phyloP scores from a whole-genome alignment of 23 red algal genomes.

The Cyanidiococcus yangmingshanensis region DNA sequence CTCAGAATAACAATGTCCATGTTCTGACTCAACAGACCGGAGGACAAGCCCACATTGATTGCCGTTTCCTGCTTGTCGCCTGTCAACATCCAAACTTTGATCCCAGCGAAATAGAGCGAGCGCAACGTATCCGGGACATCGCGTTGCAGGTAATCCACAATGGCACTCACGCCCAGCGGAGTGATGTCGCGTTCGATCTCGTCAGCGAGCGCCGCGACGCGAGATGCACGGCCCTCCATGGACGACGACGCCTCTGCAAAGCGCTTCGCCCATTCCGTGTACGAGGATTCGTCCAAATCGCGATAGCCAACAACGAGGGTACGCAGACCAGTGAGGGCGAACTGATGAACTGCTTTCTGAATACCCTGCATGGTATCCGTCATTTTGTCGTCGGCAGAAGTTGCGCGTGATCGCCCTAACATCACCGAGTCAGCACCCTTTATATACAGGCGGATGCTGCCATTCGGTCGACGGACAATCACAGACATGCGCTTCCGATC shows the following conservation, averaged over 20 bases:
- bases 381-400: background rate
- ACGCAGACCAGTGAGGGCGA: constrained; percentile 71
- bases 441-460: constrained; percentile 48
- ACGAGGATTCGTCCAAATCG: constrained; percentile 49
- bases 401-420: constrained; percentile 41
- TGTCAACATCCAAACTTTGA: constrained; percentile 89
- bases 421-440: constrained; percentile 96
- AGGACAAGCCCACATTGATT: constrained; percentile 90
- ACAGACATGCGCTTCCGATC: constrained; percentile 95
- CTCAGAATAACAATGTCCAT: constrained; percentile 78
- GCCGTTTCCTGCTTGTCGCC: constrained; percentile 98
- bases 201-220: constrained; percentile 45
- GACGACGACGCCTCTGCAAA: constrained; percentile 34
- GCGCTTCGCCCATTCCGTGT: constrained; percentile 47
- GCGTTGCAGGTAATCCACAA: constrained; percentile 86
- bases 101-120: constrained; percentile 47
- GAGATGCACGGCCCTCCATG: constrained; percentile 36
- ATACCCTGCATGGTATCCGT: background rate
- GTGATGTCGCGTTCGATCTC: constrained; percentile 61
- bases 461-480: constrained; percentile 54
- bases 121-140: constrained; percentile 77
- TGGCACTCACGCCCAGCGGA: constrained; percentile 63
- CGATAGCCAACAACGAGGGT: constrained; percentile 77
- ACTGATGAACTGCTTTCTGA: constrained; percentile 51
- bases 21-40: constrained; percentile 62